Base-by-base conservation (phyloP, 2,329 filamentous ascomycete species). In the Alternaria alternata region DNA sequence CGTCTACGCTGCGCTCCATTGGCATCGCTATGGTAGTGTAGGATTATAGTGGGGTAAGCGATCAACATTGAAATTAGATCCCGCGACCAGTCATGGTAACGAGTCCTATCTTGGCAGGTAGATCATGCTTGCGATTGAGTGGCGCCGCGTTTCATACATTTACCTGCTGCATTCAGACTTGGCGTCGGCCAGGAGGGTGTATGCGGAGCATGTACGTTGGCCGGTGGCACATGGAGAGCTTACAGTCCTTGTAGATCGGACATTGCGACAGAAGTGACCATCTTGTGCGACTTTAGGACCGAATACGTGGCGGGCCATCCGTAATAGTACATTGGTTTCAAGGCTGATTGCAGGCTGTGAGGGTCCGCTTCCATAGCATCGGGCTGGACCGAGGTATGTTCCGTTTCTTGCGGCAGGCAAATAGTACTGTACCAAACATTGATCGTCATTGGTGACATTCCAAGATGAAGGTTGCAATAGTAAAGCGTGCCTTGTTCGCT, bases 61-160 rank as follows among this genome's bases (percentile, higher is more conserved):
- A 70, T 72, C 65, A 61, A 54, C 61, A 59, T 51, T 54, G 60
- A 59, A 74, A 77, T 75, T 69, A 72, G 64, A 68, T 61, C 56
- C 55, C 38, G 51, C 59, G 60, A 59, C 69, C 68, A 76, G 51
- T 65, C 52, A 62, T 39, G 44, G 56, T 61, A 53, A 47, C 59
- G 55, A 66, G 58, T 44, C 69, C 67, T 61, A 72, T 63, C 72
- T 75, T 73, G 73, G 70, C 71, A 75, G 73, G 68, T 74, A 69
- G 38, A 38, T 43, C 14, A 59, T 52, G 58, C 62, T 51, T 61
- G 62, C 60, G 47, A 60, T 57, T 66, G 47, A 48, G 57, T 62
- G 59, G 49, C 58, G 20, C 59, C 54, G 54, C 47, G 61, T 67
- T 62, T 62, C 61, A 51, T 47, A 62, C 63, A 53, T 43, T 63